phyloP scores from a whole-genome alignment of 495 filamentous ascomycete species.

The Penicillium silybi region DNA sequence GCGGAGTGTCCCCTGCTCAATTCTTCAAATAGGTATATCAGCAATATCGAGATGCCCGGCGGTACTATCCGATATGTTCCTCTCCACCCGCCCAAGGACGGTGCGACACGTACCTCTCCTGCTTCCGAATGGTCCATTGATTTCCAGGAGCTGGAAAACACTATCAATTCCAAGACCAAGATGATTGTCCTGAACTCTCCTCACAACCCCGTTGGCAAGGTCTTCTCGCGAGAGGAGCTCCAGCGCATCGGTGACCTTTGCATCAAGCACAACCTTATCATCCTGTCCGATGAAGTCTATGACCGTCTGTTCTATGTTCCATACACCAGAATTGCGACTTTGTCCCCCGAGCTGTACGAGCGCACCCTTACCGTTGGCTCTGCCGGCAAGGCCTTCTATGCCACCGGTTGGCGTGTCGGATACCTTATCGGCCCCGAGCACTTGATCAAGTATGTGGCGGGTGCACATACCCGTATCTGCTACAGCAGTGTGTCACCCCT shows the following conservation, averaged over 20 bases:
- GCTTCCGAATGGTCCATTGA: slow-evolving; percentile 87
- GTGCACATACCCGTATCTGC: slow-evolving; percentile 94
- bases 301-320: slow-evolving; percentile 93
- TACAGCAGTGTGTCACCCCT: slow-evolving; percentile 90
- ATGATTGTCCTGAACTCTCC: slow-evolving; percentile 71
- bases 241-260: slow-evolving; percentile 82
- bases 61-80: slow-evolving; percentile 92
- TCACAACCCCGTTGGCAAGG: slow-evolving; percentile 97
- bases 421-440: slow-evolving; percentile 88
- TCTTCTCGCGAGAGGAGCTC: slow-evolving; percentile 82
- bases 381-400: slow-evolving; percentile 97
- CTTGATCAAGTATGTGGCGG: slow-evolving; percentile 86
- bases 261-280: slow-evolving; percentile 90
- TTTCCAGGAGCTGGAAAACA: slow-evolving; percentile 73
- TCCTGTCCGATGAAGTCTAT: slow-evolving; percentile 94
- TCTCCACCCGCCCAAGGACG: slow-evolving; percentile 83
- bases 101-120: slow-evolving; percentile 70
- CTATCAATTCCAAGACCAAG: slow-evolving; percentile 81
- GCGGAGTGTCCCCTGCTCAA: not conserved
- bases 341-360: slow-evolving; percentile 80
- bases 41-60: slow-evolving; percentile 96
- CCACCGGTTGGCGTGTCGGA: slow-evolving; percentile 93
- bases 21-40: slow-evolving; percentile 64
- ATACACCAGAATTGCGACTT: slow-evolving; percentile 85
- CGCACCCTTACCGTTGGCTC: slow-evolving; percentile 91